Conservation (phyloP, 441 rosid genomes). For the Erodium moschatum region DNA sequence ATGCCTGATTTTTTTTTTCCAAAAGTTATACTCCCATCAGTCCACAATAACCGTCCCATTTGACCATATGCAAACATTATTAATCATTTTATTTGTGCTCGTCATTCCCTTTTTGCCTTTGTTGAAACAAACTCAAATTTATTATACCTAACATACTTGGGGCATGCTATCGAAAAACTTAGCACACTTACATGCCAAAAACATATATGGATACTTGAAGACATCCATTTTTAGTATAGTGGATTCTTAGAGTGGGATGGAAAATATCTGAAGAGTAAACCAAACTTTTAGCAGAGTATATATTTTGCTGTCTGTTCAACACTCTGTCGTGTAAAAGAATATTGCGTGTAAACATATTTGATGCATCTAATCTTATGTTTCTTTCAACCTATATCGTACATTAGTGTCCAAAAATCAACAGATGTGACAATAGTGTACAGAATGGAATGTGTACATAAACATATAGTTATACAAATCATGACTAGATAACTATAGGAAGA, state of each 20-base stretch:
- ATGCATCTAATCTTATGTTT: neutral
- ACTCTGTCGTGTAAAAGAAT: neutral
- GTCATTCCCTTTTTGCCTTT: neutral
- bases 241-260: neutral
- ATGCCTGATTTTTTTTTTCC: neutral
- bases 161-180: neutral
- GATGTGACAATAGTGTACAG: neutral
- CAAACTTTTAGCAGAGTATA: neutral
- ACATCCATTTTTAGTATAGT: neutral
- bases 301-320: neutral
- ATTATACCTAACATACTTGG: neutral
- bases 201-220: neutral
- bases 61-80: neutral
- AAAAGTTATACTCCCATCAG: neutral
- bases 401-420: neutral
- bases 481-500: conserved; percentile 11
- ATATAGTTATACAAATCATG: neutral
- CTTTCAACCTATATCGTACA: neutral
- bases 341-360: neutral
- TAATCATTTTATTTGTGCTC: neutral
- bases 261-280: no score
- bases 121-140: neutral
- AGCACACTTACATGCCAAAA: neutral
- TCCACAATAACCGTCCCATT: neutral
- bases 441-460: neutral